These are phyloP conservation scores for Spergularia bocconei DNA, from an alignment of 148 eudicot genomes.

Conservation along the genomic window DNA sequence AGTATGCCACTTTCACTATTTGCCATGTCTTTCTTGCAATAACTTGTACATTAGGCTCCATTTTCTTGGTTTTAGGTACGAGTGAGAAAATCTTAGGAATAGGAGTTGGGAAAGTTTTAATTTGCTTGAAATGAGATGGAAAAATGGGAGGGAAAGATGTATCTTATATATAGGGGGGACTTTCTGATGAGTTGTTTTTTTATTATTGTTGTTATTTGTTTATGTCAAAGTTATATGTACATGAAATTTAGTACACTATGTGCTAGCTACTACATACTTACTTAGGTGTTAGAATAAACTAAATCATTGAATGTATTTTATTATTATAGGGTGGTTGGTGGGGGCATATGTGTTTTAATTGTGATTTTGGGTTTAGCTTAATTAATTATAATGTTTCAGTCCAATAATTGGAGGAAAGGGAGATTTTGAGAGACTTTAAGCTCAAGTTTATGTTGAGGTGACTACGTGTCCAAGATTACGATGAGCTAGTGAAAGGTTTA, in stretches of 20 bases:
- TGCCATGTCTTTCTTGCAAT: slow-evolving; percentile 52
- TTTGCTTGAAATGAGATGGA: slow-evolving; percentile 13
- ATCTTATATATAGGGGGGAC: slow-evolving; percentile 16
- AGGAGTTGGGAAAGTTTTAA: not conserved
- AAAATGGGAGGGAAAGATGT: not conserved
- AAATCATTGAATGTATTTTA: slow-evolving; percentile 8
- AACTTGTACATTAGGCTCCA: slow-evolving; percentile 57
- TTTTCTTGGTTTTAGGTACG: slow-evolving; percentile 16
- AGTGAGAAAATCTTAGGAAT: not conserved
- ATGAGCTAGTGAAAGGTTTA: not conserved
- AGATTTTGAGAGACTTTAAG: slow-evolving; percentile 6
- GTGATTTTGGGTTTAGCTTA: not conserved
- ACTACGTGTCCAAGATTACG: slow-evolving; percentile 25
- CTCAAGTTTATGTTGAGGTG: slow-evolving; percentile 20
- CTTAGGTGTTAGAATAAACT: too few relatives aligned
- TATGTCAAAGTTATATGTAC: not conserved
- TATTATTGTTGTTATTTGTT: not conserved
- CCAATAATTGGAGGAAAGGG: slow-evolving; percentile 26
- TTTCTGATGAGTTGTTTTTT: slow-evolving; percentile 1
- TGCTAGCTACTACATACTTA: too few relatives aligned
- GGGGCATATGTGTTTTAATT: slow-evolving; percentile 20
- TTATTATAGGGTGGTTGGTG: slow-evolving; percentile 20
- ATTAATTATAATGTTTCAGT: slow-evolving; percentile 23
- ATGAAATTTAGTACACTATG: too few relatives aligned
- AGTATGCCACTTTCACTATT: slow-evolving; percentile 42